Conservation (phyloP, 148 eudicot genomes). For the Selenicereus undatus region DNA sequence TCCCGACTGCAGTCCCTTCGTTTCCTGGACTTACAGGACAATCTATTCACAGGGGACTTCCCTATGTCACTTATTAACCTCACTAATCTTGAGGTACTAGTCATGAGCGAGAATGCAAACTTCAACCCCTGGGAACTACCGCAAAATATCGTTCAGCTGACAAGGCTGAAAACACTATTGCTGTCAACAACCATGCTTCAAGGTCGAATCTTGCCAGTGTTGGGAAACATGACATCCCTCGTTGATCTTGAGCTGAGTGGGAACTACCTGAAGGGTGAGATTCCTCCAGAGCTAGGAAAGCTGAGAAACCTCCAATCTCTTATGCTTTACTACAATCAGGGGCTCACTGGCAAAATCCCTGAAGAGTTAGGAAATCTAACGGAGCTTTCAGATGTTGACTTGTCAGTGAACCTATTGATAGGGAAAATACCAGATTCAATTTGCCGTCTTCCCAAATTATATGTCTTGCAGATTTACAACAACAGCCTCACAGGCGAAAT, state of each 20-base stretch:
- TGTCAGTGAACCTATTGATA: conserved; percentile 69
- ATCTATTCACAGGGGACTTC: conserved; percentile 58
- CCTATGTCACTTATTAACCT: conserved; percentile 72
- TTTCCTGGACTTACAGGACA: conserved; percentile 64
- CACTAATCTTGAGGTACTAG: conserved; percentile 53
- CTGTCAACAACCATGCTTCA: conserved; percentile 54
- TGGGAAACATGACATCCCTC: conserved; percentile 85
- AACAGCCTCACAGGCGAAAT: conserved; percentile 71
- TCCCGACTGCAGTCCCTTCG: conserved; percentile 44
- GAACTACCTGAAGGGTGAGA: conserved; percentile 53
- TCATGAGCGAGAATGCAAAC: conserved; percentile 54
- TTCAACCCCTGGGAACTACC: conserved; percentile 69
- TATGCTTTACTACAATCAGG: conserved; percentile 73
- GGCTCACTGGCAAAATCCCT: conserved; percentile 64
- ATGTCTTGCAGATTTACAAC: conserved; percentile 69
- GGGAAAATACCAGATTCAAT: conserved; percentile 64
- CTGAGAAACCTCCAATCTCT: conserved; percentile 53
- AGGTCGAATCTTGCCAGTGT: conserved; percentile 51
- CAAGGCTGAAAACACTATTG: conserved; percentile 50
- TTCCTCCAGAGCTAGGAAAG: conserved; percentile 62
- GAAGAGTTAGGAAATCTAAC: conserved; percentile 82
- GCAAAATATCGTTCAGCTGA: conserved; percentile 41
- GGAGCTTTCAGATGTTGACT: conserved; percentile 58
- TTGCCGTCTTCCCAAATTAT: conserved; percentile 62
- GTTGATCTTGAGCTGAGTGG: conserved; percentile 80